These are phyloP conservation scores for Mycena rebaudengoi DNA, from an alignment of 768 basidiomycete species.

Conservation along the genomic window DNA sequence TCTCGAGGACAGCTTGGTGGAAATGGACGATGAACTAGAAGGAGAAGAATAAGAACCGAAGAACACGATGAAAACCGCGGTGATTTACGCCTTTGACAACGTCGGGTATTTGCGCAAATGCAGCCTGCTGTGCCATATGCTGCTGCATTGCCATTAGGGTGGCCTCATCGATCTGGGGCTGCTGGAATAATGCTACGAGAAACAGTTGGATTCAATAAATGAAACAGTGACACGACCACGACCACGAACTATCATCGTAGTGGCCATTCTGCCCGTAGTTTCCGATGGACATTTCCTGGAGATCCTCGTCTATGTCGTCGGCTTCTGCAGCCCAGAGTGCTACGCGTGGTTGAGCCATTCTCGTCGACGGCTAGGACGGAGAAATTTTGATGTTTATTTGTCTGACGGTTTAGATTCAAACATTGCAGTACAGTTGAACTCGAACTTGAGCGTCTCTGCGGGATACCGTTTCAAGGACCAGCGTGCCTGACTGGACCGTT, in stretches of 20 bases:
- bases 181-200: slow-evolving; percentile 54
- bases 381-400: slow-evolving; percentile 15
- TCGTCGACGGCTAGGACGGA: slow-evolving; percentile 12
- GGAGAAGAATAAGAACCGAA: slow-evolving; percentile 18
- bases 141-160: slow-evolving; percentile 80
- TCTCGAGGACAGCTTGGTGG: slow-evolving; percentile 90
- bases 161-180: slow-evolving; percentile 76
- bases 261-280: slow-evolving; percentile 73
- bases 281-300: slow-evolving; percentile 71
- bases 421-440: background rate
- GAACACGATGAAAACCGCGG: slow-evolving; percentile 4
- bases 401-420: background rate
- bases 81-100: slow-evolving; percentile 83
- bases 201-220: slow-evolving; percentile 7
- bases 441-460: too few relatives aligned
- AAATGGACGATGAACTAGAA: slow-evolving; percentile 92
- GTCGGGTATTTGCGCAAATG: slow-evolving; percentile 86
- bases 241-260: slow-evolving; percentile 69
- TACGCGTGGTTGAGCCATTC: slow-evolving; percentile 72
- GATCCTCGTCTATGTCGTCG: slow-evolving; percentile 76
- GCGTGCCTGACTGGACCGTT: too few relatives aligned
- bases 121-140: slow-evolving; percentile 84
- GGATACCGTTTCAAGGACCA: too few relatives aligned
- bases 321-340: slow-evolving; percentile 81
- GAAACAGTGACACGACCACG: background rate